Evolutionary conservation across 495 filamentous ascomycete species (phyloP).

Genomic region (Tuber calosporum): DNA sequence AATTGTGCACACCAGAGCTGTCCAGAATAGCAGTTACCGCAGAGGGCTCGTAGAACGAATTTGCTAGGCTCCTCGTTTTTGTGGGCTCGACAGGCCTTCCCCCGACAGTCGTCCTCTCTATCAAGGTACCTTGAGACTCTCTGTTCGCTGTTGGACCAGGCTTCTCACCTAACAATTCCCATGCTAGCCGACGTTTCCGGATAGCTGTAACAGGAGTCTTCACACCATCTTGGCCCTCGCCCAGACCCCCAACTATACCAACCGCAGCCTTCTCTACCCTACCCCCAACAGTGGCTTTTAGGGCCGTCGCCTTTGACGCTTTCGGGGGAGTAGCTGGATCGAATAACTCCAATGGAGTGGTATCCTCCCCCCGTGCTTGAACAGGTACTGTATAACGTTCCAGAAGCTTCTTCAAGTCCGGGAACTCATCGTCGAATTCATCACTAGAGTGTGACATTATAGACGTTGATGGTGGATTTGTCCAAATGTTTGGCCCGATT

Average conservation of each 20-base stretch:
- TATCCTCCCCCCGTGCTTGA: conserved; percentile 13
- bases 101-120: background rate
- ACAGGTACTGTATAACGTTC: conserved; percentile 2
- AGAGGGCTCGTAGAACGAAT: background rate
- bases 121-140: background rate
- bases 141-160: background rate
- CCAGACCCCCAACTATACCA: background rate
- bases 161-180: background rate
- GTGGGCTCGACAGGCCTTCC: background rate
- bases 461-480: background rate
- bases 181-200: background rate
- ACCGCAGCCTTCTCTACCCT: background rate
- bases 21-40: background rate
- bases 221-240: background rate
- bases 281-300: background rate
- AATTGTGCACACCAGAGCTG: background rate
- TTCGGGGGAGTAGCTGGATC: conserved; percentile 25
- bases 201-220: background rate
- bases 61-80: background rate
- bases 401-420: conserved; percentile 31
- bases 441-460: conserved; percentile 19
- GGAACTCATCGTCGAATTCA: conserved; percentile 37
- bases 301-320: background rate
- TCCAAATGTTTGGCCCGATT: background rate
- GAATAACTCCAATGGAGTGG: conserved; percentile 17